Conservation (phyloP, 1,284 basidiomycete species). For the Prillingera fragicola region DNA sequence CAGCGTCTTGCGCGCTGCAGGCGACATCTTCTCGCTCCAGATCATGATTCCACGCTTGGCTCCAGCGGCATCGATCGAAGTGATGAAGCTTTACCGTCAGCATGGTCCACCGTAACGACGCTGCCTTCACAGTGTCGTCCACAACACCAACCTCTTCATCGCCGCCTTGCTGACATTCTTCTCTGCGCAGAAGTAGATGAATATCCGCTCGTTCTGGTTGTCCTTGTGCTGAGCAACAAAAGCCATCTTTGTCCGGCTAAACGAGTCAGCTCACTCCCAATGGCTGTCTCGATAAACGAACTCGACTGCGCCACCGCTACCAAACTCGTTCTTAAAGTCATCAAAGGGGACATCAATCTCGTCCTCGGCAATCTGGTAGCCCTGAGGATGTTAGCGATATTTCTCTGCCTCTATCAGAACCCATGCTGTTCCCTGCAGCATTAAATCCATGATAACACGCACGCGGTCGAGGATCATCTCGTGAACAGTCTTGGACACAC, state of each 20-base stretch:
- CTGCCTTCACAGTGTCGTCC: conserved; percentile 2
- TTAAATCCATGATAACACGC: conserved; percentile 16
- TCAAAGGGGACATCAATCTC: conserved; percentile 49
- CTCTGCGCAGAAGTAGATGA: conserved; percentile 90
- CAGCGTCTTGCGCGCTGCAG: conserved; percentile 93
- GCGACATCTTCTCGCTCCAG: conserved; percentile 93
- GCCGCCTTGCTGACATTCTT: conserved; percentile 88
- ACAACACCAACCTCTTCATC: conserved; percentile 67
- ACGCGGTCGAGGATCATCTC: conserved; percentile 88
- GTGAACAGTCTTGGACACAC: conserved; percentile 93
- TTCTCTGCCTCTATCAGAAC: neutral
- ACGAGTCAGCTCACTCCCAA: neutral
- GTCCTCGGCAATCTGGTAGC: conserved; percentile 46
- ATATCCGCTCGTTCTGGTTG: conserved; percentile 74
- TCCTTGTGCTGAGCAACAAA: conserved; percentile 73
- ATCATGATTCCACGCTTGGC: conserved; percentile 92
- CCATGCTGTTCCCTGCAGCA: neutral
- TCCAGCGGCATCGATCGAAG: conserved; percentile 79
- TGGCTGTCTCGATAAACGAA: conserved; percentile 18
- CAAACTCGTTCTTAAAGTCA: conserved; percentile 41
- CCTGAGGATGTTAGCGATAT: conserved; percentile 22
- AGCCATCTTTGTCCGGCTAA: conserved; percentile 78
- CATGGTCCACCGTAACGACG: too few relatives aligned
- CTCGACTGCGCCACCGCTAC: conserved; percentile 41
- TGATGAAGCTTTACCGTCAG: conserved; percentile 61